These are phyloP conservation scores for Cyclostephanos invisitatus DNA, from an alignment of 108 stramenopile genomes.

Conservation along the genomic window DNA sequence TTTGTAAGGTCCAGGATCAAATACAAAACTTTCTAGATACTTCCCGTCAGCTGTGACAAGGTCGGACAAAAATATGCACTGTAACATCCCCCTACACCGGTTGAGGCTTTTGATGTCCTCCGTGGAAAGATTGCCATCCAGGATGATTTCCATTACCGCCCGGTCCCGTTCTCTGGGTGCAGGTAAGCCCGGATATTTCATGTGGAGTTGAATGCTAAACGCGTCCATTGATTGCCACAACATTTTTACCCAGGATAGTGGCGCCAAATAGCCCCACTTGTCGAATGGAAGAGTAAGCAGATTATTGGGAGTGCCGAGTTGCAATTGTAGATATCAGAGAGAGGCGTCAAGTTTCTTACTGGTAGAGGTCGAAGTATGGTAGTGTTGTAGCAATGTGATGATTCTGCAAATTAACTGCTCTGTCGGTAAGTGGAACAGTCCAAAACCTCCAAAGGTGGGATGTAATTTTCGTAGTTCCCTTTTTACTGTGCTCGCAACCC, in stretches of 20 bases:
- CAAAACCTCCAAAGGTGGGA: background rate
- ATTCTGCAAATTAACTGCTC: slow-evolving; percentile 8
- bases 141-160: background rate
- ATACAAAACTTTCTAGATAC: background rate
- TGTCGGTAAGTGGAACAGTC: background rate
- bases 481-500: background rate
- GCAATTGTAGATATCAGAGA: background rate
- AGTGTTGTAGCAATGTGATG: background rate
- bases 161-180: background rate
- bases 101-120: background rate
- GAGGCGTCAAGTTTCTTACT: background rate
- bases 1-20: background rate
- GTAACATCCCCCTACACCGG: background rate
- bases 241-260: background rate
- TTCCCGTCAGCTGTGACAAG: background rate
- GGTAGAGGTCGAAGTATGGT: background rate
- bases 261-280: background rate
- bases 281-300: no score
- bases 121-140: background rate
- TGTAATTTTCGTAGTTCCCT: background rate
- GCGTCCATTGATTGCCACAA: background rate
- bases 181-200: background rate
- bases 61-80: background rate
- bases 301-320: no score
- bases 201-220: background rate